Evolutionary conservation across 495 filamentous ascomycete genomes (phyloP), one percentile per base, ranked within the genome.

Genomic region (Penicillium desertorum): DNA sequence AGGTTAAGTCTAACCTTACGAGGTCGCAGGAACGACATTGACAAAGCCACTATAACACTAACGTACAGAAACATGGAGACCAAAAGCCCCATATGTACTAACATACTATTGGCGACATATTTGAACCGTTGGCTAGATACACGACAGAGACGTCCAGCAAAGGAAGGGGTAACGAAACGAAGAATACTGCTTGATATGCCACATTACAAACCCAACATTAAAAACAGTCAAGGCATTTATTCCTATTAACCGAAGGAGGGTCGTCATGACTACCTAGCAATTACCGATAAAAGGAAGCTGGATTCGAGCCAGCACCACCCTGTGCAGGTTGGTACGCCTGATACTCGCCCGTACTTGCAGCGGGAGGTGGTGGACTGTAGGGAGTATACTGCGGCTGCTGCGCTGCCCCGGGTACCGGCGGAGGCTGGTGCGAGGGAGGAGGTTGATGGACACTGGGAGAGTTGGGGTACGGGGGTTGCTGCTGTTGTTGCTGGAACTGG

Each of bases 301-400:
- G 76, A 56, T 77, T 78, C 19, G 70, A 66, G 49, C 64, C 69
- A 29, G 73, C 47, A 3, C 66, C 68, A 12, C 65, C 65, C 47
- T 69, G 67, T 19, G 79, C 60, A 20, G 76, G 70, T 49, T 79
- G 78, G 60, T 84, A 85, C 16, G 81, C 71, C 58, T 82, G 80
- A 61, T 85, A 85, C 30, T 72, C 73, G 10, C 63, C 69, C 34
- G 55, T 62, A 41, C 62, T 58, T 42, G 78, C 60, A 22, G 71
- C 66, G 9, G 63, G 63, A 50, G 72, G 57, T 12, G 68, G 67
- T 7, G 75, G 62, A 5, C 53, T 71, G 43, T 71, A 61, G 3
- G 71, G 61, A 10, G 77, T 71, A 58, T 81, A 82, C 20, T 76
- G 75, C 17, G 71, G 59, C 5, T 75, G 66, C n/a, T 65, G 81